Percentiles rank a stretch among this genome's conserved stretches.
Evolutionary conservation across 768 basidiomycete genomes (phyloP).

Genomic region (Leccinum incarnatum): DNA sequence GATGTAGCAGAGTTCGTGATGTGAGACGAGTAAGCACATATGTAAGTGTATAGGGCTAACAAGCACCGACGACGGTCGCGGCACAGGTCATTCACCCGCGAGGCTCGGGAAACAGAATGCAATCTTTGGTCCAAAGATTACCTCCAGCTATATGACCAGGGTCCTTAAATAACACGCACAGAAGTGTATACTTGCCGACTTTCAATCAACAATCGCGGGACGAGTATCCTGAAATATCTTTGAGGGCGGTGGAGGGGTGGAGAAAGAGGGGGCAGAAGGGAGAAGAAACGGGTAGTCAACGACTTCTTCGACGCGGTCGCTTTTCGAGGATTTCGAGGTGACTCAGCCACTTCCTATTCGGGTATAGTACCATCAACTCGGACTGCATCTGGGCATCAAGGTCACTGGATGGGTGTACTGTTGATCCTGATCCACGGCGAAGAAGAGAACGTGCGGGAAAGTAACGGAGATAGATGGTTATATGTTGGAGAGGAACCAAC

Average conservation of each 20-base stretch:
- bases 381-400: conserved; percentile 2
- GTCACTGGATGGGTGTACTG: conserved; percentile 14
- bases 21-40: neutral
- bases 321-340: conserved; percentile 28
- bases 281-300: conserved; percentile 3
- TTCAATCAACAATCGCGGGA: conserved; percentile 8
- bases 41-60: neutral
- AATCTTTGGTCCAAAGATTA: conserved; percentile 1
- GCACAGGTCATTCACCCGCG: conserved; percentile 12
- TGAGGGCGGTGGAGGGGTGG: neutral
- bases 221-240: conserved; percentile 28
- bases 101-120: conserved; percentile 5
- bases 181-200: neutral
- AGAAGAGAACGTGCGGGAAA: conserved; percentile 28
- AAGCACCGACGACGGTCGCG: neutral
- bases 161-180: conserved; percentile 8
- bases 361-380: conserved; percentile 6
- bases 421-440: conserved; percentile 32
- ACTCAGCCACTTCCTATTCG: conserved; percentile 12
- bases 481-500: neutral
- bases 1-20: neutral
- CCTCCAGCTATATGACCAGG: conserved; percentile 23
- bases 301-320: conserved; percentile 30
- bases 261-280: neutral
- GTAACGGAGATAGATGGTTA: conserved; percentile 14